A percentile compares a stretch with the other conserved stretches of the same genome.
Conservation (phyloP, 345 rosid genomes). For the Balakata baccata region DNA sequence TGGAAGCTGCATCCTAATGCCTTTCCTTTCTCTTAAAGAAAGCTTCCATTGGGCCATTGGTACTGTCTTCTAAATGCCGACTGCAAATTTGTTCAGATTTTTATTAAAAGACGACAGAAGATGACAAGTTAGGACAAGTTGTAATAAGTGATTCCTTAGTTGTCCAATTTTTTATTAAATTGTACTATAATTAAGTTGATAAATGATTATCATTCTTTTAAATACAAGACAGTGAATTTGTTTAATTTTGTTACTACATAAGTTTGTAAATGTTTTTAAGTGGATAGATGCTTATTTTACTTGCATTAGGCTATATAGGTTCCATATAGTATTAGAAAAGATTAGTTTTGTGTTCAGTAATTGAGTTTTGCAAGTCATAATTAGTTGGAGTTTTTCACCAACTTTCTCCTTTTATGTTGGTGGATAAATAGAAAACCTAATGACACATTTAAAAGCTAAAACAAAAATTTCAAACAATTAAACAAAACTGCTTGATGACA, state of each 20-base stretch:
- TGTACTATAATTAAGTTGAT: neutral
- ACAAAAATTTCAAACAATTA: neutral
- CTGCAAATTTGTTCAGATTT: neutral
- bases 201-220: neutral
- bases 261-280: neutral
- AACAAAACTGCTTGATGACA: neutral
- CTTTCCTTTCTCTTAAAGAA: neutral
- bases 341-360: neutral
- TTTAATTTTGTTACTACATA: neutral
- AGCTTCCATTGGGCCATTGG: neutral
- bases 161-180: neutral
- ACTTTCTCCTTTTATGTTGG: neutral
- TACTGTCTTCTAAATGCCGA: neutral
- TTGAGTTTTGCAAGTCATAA: neutral
- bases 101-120: neutral
- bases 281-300: neutral
- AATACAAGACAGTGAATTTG: neutral
- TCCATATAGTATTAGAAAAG: neutral
- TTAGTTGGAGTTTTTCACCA: no score
- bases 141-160: neutral
- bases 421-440: neutral
- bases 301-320: no score
- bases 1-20: neutral
- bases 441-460: neutral
- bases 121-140: conserved; percentile 11